A percentile compares a stretch with the other conserved stretches of the same genome.
These are phyloP conservation scores for Ophiosphaerella herpotricha DNA, from an alignment of 2,329 filamentous ascomycete genomes.

Conservation along the genomic window DNA sequence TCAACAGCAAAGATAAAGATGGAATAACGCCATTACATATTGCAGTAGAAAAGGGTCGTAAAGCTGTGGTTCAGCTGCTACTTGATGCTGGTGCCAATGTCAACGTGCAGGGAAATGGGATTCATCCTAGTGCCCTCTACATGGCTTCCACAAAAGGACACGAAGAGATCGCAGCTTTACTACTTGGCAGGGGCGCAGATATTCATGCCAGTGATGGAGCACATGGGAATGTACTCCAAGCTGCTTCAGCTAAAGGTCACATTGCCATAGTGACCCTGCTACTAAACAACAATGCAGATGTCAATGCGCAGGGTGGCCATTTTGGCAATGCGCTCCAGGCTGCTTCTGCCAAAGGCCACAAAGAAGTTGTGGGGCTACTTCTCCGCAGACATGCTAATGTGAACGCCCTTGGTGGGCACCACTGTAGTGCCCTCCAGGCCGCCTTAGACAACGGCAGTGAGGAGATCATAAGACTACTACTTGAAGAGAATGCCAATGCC, in stretches of 20 bases:
- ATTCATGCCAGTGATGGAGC: background rate
- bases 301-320: background rate
- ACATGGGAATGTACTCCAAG: background rate
- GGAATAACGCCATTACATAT: slow-evolving; percentile 3
- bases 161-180: background rate
- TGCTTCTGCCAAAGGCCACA: slow-evolving; percentile 17
- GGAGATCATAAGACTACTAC: too few species aligned
- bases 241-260: background rate
- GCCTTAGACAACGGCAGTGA: too few species aligned
- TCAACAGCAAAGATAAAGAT: slow-evolving; percentile 8
- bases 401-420: too few species aligned
- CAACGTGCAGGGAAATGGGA: background rate
- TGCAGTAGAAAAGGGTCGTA: slow-evolving; percentile 2
- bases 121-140: slow-evolving; percentile 18
- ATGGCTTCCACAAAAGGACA: slow-evolving; percentile 16
- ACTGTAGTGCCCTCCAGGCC: too few species aligned
- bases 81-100: slow-evolving; percentile 7
- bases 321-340: slow-evolving; percentile 21
- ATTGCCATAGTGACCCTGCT: slow-evolving; percentile 7
- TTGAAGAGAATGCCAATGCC: too few species aligned
- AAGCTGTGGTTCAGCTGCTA: slow-evolving; percentile 7
- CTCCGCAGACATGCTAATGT: background rate
- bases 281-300: slow-evolving; percentile 8
- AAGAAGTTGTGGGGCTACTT: slow-evolving; percentile 24
- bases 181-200: background rate